Evolutionary conservation across 257 asterid genomes (phyloP), one percentile per base, ranked within the genome.

Genomic region (Solanum dulcamara): DNA sequence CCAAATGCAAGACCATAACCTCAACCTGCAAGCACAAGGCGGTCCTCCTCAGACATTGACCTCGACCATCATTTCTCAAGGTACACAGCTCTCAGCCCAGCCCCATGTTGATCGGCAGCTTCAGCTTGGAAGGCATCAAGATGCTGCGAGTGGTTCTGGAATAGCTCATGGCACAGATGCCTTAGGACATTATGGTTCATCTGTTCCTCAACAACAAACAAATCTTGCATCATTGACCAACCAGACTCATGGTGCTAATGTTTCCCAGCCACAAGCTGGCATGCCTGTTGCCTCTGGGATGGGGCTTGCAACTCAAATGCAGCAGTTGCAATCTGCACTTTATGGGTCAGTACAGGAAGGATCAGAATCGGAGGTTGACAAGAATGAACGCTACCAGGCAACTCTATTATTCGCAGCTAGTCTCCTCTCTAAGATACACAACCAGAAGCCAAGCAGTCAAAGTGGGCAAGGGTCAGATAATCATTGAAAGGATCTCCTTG

Each of bases 381-480:
- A 96, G 91, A 94, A 96, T 80, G 96, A 91, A 88, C 94, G 99
- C 81, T 96, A 96, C 86, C 93, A 91, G 91, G 84, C 96, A 20
- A 96, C 99, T n/a, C 88, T 96, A 85, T 38, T 92, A 37, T 95
- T 95, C 93, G 98, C 99, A 3, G 99, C 98, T 46, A 92, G 93
- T 88, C 98, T 96, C 80, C 97, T 96, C 68, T 90, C 93, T 35
- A 91, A 88, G 87, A 94, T 96, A 86, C 97, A 95, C 85, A 97
- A 94, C 84, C 97, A 94, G 80, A 95, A 94, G 70, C 87, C 94
- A 9, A 94, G 90, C 85, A 86, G 91, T 87, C 98, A 92, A 82
- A 87, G 90, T 68, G 93, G 93, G 85, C 93, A 91, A 46, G 97
- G 97, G 84, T 91, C 95, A 7, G 94, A 96, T 86, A 90, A 81